These are phyloP conservation scores for Lolium rigidum DNA, from an alignment of 176 grass and related monocot species.

Conservation along the genomic window DNA sequence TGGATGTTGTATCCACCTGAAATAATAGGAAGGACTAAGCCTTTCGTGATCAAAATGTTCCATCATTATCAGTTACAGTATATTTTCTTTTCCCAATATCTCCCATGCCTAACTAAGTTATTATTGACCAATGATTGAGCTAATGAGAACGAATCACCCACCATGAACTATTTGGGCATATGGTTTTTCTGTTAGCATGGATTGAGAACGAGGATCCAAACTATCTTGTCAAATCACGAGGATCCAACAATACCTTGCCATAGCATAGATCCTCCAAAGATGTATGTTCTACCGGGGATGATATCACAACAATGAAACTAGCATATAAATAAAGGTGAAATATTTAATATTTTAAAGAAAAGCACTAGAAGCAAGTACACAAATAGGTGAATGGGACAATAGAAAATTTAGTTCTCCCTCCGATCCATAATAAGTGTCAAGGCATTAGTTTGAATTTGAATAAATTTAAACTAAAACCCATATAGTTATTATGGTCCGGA, in stretches of 20 bases:
- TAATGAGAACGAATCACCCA: background rate
- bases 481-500: no score
- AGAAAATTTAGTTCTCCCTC: background rate
- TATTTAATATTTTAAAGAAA: no score
- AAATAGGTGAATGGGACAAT: background rate
- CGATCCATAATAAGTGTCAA: no score
- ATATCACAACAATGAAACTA: no score
- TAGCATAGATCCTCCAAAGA: background rate
- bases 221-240: background rate
- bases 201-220: background rate
- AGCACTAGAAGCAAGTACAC: background rate
- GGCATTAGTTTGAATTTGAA: no score
- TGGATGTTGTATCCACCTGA: no score
- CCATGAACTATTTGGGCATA: background rate
- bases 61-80: no score
- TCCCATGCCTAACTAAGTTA: background rate
- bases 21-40: no score
- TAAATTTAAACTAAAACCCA: no score
- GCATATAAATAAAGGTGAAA: no score
- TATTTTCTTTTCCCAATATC: background rate
- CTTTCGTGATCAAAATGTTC: no score
- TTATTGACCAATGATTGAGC: background rate
- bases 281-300: background rate
- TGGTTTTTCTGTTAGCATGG: background rate
- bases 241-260: background rate